Evolutionary conservation across 2,329 filamentous ascomycete species (phyloP).

Genomic region (Xylariaceae sp.): DNA sequence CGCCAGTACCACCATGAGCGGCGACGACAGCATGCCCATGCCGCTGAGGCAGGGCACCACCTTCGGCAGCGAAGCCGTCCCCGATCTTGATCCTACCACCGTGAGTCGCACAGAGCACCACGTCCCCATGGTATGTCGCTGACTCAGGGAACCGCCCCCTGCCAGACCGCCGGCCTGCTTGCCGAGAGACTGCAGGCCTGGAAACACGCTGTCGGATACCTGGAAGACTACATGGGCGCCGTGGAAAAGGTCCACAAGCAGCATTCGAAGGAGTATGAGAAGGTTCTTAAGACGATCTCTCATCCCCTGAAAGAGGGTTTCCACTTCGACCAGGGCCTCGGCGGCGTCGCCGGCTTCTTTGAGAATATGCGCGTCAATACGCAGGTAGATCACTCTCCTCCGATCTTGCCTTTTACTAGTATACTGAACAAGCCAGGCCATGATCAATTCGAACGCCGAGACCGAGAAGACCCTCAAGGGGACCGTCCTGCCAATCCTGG

Average conservation of each 20-base stretch:
- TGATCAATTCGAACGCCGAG: slow-evolving; percentile 83
- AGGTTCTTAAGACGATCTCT: slow-evolving; percentile 84
- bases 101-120: slow-evolving; percentile 31
- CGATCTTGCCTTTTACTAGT: neutral
- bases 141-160: slow-evolving; percentile 3
- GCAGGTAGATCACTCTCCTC: slow-evolving; percentile 37
- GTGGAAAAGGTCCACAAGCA: slow-evolving; percentile 80
- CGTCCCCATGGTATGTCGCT: slow-evolving; percentile 3
- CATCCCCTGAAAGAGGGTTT: slow-evolving; percentile 81
- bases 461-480: slow-evolving; percentile 87
- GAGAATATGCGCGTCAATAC: slow-evolving; percentile 93
- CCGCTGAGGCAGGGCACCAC: slow-evolving; percentile 41
- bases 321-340: slow-evolving; percentile 87
- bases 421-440: slow-evolving; percentile 44
- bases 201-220: slow-evolving; percentile 87
- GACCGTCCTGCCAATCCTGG: slow-evolving; percentile 78
- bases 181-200: slow-evolving; percentile 84
- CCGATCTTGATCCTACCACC: slow-evolving; percentile 50
- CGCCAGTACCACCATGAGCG: slow-evolving; percentile 19
- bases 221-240: slow-evolving; percentile 81
- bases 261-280: slow-evolving; percentile 92
- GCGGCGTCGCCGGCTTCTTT: slow-evolving; percentile 82
- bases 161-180: slow-evolving; percentile 69
- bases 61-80: slow-evolving; percentile 50
- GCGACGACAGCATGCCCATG: slow-evolving; percentile 24